Percentiles rank a stretch among this genome's conserved stretches.
Conservation (phyloP, 192 early-diverging fungal species). For the Entophlyctis luteolus region DNA sequence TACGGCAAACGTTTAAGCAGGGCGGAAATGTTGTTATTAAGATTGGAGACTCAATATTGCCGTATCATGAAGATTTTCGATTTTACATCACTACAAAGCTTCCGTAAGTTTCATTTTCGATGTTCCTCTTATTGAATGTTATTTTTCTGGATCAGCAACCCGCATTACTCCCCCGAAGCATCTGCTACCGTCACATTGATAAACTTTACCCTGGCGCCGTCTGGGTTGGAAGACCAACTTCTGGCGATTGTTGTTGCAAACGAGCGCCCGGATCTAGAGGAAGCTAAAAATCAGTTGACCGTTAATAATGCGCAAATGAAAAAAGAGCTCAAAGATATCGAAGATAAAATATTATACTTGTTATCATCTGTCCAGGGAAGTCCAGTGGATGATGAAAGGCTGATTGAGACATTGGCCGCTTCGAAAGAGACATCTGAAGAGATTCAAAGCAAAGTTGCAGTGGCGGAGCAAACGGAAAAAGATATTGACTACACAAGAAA, state of each 20-base stretch:
- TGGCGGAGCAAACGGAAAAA: slow-evolving; percentile 58
- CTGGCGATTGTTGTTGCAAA: slow-evolving; percentile 59
- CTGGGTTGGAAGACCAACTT: slow-evolving; percentile 57
- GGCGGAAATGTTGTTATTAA: slow-evolving; percentile 59
- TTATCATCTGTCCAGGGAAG: slow-evolving; percentile 60
- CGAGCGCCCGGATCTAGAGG: slow-evolving; percentile 59
- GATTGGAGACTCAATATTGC: slow-evolving; percentile 60
- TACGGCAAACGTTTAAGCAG: slow-evolving; percentile 60
- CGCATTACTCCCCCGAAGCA: slow-evolving; percentile 57
- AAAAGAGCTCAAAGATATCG: slow-evolving; percentile 61
- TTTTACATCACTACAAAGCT: slow-evolving; percentile 62
- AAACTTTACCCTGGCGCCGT: slow-evolving; percentile 61
- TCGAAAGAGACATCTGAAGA: slow-evolving; percentile 63
- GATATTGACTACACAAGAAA: slow-evolving; percentile 61
- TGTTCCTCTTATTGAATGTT: background rate
- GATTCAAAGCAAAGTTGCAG: slow-evolving; percentile 54
- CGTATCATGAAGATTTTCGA: slow-evolving; percentile 59
- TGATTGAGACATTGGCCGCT: slow-evolving; percentile 58
- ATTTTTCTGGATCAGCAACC: slow-evolving; percentile 32
- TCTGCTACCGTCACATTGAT: slow-evolving; percentile 56
- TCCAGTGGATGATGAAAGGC: slow-evolving; percentile 59
- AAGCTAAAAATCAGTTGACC: slow-evolving; percentile 59
- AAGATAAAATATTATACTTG: slow-evolving; percentile 61
- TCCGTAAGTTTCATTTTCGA: slow-evolving; percentile 36
- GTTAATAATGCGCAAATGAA: slow-evolving; percentile 63